Conservation (phyloP, 73 alveolate species). For the Uronychia setigera region DNA sequence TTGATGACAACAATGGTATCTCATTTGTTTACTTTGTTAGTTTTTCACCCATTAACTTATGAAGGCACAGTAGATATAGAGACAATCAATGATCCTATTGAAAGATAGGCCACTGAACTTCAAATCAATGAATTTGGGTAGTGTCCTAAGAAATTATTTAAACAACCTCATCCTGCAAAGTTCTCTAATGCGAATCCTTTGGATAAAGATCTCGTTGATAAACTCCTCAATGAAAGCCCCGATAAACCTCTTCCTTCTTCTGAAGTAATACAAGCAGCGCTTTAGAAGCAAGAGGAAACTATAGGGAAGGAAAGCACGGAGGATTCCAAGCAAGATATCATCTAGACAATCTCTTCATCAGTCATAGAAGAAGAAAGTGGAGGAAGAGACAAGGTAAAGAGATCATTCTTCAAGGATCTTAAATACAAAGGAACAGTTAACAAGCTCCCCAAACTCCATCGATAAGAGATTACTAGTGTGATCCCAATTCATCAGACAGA, state of each 20-base stretch:
- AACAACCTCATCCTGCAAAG: conserved; percentile 95
- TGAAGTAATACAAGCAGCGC: conserved; percentile 29
- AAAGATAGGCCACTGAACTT: conserved; percentile 85
- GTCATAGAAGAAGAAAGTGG: background rate
- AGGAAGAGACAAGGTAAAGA: background rate
- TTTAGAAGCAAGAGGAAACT: conserved; percentile 7
- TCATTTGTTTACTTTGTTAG: background rate
- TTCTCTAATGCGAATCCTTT: conserved; percentile 58
- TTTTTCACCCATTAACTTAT: conserved; percentile 97
- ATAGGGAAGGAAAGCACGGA: conserved; percentile 9
- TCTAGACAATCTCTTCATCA: background rate
- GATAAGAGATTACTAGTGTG: conserved; percentile 20
- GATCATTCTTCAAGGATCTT: conserved; percentile 25
- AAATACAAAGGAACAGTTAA: background rate
- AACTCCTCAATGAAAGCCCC: conserved; percentile 1
- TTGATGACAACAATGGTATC: conserved; percentile 72
- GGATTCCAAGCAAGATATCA: background rate
- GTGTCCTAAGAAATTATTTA: conserved; percentile 94
- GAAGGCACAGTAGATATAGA: conserved; percentile 89
- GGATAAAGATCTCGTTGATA: conserved; percentile 1
- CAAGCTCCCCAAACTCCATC: conserved; percentile 32
- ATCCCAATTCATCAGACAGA: conserved; percentile 13
- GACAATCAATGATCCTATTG: conserved; percentile 77
- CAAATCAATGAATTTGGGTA: conserved; percentile 98
- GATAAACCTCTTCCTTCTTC: conserved; percentile 6